Evolutionary conservation across 129 eudicot genomes (phyloP), one percentile per base, ranked within the genome.

Genomic region (Apium graveolens): DNA sequence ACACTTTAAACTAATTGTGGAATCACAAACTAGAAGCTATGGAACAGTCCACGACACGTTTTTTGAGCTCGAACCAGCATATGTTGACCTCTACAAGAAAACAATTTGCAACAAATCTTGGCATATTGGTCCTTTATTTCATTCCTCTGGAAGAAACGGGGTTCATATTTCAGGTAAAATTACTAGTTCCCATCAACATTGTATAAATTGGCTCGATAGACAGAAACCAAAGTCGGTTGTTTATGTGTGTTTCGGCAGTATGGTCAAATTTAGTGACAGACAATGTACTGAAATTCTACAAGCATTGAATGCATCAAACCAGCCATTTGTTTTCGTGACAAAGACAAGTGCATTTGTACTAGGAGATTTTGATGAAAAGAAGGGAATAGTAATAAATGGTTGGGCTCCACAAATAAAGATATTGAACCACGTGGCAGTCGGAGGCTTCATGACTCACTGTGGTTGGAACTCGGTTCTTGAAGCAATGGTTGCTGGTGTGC

Each of bases 401-500:
- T 55, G 63, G 29, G 29, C 63, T 1, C 63, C 63, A 1, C 63
- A 24, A 9, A 55, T 55, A 5, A 55, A 55, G 63, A 55, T 55
- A 55, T 55, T 55, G 63, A 55, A 55, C 63, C 90, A 86, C 60
- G 41, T 55, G 21, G 85, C 86, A 2, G 11, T 82, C 0, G 84
- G 84, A 0, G 86, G 86, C 37, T 86, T 89, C 75, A 43, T 89
- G 83, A 86, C 76, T 8, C 90, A 89, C 11, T 89, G 90, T 44
- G 88, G 92, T 9, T 86, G 90, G 93, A 82, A 85, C 79, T 89
- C 91, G 4, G 45, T 81, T 20, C 83, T 85, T 32, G 95, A 87
- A 45, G 86, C 86, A 1, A 35, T 83, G 45, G 79, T 77, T 20
- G 70, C 81, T 0, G 87, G 93, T 5, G 91, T 89, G 77, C 87